Percentiles rank a stretch among this genome's conserved stretches.
Evolutionary conservation across 2,329 filamentous ascomycete genomes (phyloP).

Genomic region (Clarireedia monteithiana): DNA sequence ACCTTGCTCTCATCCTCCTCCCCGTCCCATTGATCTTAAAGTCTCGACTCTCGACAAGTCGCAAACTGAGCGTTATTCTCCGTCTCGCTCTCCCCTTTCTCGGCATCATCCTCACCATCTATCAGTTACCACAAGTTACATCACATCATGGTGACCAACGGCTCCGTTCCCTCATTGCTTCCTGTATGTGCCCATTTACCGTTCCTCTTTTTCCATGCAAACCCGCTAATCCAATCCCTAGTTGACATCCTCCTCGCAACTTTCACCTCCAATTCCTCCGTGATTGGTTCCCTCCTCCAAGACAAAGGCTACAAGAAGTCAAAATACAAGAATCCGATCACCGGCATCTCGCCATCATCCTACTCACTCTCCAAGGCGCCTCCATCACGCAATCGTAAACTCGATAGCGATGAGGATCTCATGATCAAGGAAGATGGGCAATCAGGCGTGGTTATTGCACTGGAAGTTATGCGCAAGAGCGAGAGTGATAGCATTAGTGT

Average conservation of each 20-base stretch:
- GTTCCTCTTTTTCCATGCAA: neutral
- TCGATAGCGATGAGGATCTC: conserved; percentile 1
- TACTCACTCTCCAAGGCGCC: neutral
- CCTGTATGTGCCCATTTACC: conserved; percentile 28
- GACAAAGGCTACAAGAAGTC: conserved; percentile 84
- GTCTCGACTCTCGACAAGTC: conserved; percentile 56
- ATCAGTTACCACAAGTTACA: conserved; percentile 70
- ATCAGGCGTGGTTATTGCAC: neutral
- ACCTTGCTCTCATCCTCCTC: conserved; percentile 76
- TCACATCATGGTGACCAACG: conserved; percentile 63
- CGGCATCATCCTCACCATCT: conserved; percentile 69
- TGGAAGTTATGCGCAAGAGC: neutral
- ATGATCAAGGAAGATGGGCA: neutral
- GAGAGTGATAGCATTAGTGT: neutral
- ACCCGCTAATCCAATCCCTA: neutral
- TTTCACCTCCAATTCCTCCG: conserved; percentile 78
- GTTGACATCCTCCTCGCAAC: conserved; percentile 82
- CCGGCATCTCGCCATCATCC: neutral
- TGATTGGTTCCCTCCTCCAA: conserved; percentile 83
- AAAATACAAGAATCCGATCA: conserved; percentile 50
- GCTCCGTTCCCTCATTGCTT: conserved; percentile 79
- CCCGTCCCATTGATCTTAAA: conserved; percentile 80
- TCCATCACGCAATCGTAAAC: neutral
- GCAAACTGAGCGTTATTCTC: conserved; percentile 1
- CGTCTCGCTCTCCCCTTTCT: conserved; percentile 46